phyloP scores from a whole-genome alignment of 805 yeast genomes.

The Kluyveromyces wickerhamii region DNA sequence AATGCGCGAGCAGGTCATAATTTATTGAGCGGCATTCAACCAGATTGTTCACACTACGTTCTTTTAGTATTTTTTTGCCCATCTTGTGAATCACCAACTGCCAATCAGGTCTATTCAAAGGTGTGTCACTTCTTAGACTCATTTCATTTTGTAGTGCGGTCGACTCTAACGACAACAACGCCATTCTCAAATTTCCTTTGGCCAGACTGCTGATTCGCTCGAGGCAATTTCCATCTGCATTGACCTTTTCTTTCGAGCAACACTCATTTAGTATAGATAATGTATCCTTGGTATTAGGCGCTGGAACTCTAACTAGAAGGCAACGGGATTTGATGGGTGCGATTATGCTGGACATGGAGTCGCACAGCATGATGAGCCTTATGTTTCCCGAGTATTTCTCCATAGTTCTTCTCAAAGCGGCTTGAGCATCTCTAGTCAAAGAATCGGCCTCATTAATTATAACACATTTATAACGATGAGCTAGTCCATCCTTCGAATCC shows the following conservation, averaged over 20 bases:
- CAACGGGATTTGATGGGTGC: slow-evolving; percentile 94
- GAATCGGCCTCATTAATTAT: slow-evolving; percentile 89
- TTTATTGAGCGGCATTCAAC: slow-evolving; percentile 55
- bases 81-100: slow-evolving; percentile 63
- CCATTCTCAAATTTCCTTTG: slow-evolving; percentile 68
- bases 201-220: slow-evolving; percentile 45
- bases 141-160: slow-evolving; percentile 60
- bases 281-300: slow-evolving; percentile 64
- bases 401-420: slow-evolving; percentile 93
- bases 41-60: slow-evolving; percentile 52
- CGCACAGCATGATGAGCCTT: slow-evolving; percentile 76
- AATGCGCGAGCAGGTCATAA: slow-evolving; percentile 83
- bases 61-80: slow-evolving; percentile 50
- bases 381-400: slow-evolving; percentile 87
- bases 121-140: slow-evolving; percentile 37
- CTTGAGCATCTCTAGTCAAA: slow-evolving; percentile 87
- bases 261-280: slow-evolving; percentile 45
- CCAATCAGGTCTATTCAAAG: slow-evolving; percentile 79
- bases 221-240: slow-evolving; percentile 37
- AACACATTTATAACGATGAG: slow-evolving; percentile 65
- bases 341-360: slow-evolving; percentile 84
- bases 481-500: slow-evolving; percentile 34
- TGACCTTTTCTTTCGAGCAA: slow-evolving; percentile 45
- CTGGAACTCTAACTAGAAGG: slow-evolving; percentile 74
- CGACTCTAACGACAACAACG: slow-evolving; percentile 76